Conservation (phyloP, 208 protist genomes). For the Endotrypanum monterogeii region DNA sequence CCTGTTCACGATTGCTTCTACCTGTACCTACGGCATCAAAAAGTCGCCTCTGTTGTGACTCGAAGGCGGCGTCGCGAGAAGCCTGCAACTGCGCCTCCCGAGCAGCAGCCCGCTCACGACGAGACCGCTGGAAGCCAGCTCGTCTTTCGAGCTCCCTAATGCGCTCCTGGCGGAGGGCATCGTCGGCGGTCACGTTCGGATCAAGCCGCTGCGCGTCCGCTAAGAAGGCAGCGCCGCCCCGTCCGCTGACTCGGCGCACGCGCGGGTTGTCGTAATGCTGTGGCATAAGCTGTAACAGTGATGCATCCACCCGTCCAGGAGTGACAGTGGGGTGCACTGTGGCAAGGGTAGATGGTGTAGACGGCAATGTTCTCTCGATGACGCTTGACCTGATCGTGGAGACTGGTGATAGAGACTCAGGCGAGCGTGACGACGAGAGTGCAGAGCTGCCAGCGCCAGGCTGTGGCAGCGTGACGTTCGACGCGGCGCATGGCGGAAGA, state of each 20-base stretch:
- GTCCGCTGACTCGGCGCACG: background rate
- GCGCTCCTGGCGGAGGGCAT: conserved; percentile 45
- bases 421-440: background rate
- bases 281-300: background rate
- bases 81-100: conserved; percentile 34
- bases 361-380: background rate
- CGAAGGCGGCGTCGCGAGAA: conserved; percentile 38
- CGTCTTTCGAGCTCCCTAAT: conserved; percentile 2
- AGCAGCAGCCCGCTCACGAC: conserved; percentile 22
- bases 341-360: background rate
- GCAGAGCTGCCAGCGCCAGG: background rate
- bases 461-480: background rate
- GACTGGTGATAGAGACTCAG: background rate
- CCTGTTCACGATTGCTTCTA: conserved; percentile 50
- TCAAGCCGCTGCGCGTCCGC: conserved; percentile 54
- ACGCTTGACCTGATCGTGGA: background rate
- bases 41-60: conserved; percentile 25
- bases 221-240: conserved; percentile 33
- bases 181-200: conserved; percentile 41
- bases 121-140: conserved; percentile 7
- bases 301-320: background rate
- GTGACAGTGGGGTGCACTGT: background rate
- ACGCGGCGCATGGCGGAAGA: background rate
- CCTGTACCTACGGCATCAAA: conserved; percentile 31
- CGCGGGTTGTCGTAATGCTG: conserved; percentile 12